These are phyloP conservation scores for Pseudomassariella vexata DNA, from an alignment of 2,329 filamentous ascomycete genomes.

Conservation along the genomic window DNA sequence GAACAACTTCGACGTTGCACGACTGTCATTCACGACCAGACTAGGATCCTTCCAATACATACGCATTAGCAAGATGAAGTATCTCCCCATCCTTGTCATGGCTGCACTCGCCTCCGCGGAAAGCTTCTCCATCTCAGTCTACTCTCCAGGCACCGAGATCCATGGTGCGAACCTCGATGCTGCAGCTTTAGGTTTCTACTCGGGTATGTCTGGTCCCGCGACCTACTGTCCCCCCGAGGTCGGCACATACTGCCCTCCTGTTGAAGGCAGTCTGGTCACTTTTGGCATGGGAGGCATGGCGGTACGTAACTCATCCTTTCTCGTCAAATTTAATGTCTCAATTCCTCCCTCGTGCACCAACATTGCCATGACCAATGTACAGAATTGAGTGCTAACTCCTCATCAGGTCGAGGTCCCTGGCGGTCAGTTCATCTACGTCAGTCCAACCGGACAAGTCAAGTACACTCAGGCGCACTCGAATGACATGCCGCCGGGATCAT, in stretches of 20 bases:
- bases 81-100: constrained; percentile 7
- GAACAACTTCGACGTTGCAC: too few species aligned
- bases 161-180: constrained; percentile 17
- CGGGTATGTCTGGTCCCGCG: constrained; percentile 15
- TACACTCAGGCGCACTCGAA: constrained; percentile 52
- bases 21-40: too few species aligned
- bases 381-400: background rate
- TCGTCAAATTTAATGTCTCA: background rate
- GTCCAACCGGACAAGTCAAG: constrained; percentile 43
- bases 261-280: constrained; percentile 19
- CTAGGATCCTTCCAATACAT: too few species aligned
- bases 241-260: constrained; percentile 12
- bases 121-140: constrained; percentile 18
- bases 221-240: constrained; percentile 18
- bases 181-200: constrained; percentile 15
- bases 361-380: too few species aligned
- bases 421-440: constrained; percentile 57
- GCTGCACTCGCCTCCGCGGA: constrained; percentile 14
- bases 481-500: constrained; percentile 43
- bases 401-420: constrained; percentile 50
- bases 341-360: background rate
- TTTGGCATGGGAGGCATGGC: constrained; percentile 16
- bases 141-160: constrained; percentile 14
- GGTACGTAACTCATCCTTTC: constrained; percentile 11
- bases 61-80: constrained; percentile 7